Base-by-base conservation (phyloP, 2,329 filamentous ascomycete genomes). In the Verticillium nonalfalfae region DNA sequence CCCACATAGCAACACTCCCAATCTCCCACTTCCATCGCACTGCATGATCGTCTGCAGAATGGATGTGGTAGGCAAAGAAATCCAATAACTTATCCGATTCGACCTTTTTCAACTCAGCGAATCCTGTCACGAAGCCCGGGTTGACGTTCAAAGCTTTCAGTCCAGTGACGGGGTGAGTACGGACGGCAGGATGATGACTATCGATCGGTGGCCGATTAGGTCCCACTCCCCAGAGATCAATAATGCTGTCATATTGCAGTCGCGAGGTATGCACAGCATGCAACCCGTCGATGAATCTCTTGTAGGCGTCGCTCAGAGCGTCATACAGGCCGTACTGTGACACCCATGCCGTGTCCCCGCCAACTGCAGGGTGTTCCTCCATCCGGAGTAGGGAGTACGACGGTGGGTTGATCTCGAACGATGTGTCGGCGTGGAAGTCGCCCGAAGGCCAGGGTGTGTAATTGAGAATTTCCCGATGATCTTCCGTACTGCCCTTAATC, bases 1-100 rank as follows among this genome's bases (percentile, higher is more conserved):
- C 80, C 79, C 80, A 82, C 69, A 82, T 78, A 1, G 80, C 79
- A 5, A 81, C 76, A 35, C 75, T 78, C 0, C 79, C 79, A 7
- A 78, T 76, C 0, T 73, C 68, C 79, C 81, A 83, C 62, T 80
- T 81, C 74, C 78, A 81, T 2, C 80, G 71, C 6, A 82, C 79
- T 31, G 73, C 74, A 64, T 81, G 79, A 63, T 82, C 81, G 57
- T 81, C 79, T 1, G 78, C 79, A 0, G 78, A 76, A 64, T 81
- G 79, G 34, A 82, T 75, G 64, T 81, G 79, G 58, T 75, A 75
- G 3, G 69, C 63, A 57, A 81, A 76, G 61, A 82, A 80, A 58
- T 79, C 76, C 0, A 81, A 69, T 4, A 81, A 67, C 68, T 75
- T 74, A 67, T 81, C 79, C 1, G 76, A 79, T 65, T 83, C 80